Base-by-base conservation (phyloP, 2,329 filamentous ascomycete species). In the Aspergillus sp. region DNA sequence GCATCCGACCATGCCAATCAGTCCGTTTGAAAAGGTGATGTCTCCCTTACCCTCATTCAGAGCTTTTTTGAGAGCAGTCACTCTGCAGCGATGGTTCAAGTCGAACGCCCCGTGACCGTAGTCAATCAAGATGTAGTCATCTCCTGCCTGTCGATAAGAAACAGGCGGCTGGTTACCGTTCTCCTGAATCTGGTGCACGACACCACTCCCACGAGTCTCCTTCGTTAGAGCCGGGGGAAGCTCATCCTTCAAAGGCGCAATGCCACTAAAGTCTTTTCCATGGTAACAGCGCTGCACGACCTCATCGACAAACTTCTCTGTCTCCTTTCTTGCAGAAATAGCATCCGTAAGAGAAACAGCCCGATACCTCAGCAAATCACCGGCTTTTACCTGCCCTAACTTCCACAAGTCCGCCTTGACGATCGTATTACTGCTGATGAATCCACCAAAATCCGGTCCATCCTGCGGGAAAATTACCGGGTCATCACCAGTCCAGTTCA, bases 401-500 rank as follows among this genome's bases (percentile, higher is more conserved):
- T 82, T 80, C 80, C 80, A 83, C 56, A 76, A 72, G 44, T 83
- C 80, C 1, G 74, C 79, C 49, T 74, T 75, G 25, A 81, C 71
- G 10, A 82, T 70, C 0, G 80, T 83, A 2, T 75, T 74, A 10
- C 71, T 75, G 27, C 74, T 79, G 0, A 81, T 70, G 49, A 84
- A 82, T 0, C 81, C 81, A 5, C 81, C 81, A 49, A 83, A 75
- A 53, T 82, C 79, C 0, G 81, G 81, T 44, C 74, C 74, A 56
- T 84, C 81, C 4, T 77, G 69, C 0, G 79, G 74, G 43, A 84
- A 81, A 15, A 84, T 75, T n/a, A 77, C 78, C 2, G 78, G 74
- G 32, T 79, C 77, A 49, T 83, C 80, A 3, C 80, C 80, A 0
- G 79, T 82, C 74, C 77, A 84, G 53, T 82, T 83, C 22, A 83